A percentile compares a stretch with the other conserved stretches of the same genome.
These are phyloP conservation scores for Fagus crenata DNA, from an alignment of 306 rosid species.

Conservation along the genomic window DNA sequence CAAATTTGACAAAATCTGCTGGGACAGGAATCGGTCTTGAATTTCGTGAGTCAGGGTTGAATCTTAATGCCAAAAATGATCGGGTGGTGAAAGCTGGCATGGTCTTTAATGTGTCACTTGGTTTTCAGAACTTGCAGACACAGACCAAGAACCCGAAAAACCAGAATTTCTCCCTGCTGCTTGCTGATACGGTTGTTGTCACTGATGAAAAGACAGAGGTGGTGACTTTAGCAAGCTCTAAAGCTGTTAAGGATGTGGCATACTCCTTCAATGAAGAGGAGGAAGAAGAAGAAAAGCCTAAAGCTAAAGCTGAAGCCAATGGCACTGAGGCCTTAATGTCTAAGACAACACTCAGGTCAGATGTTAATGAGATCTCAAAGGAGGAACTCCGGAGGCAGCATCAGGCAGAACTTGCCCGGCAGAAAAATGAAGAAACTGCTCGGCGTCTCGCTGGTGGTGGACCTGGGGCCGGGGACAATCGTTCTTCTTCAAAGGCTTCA, in stretches of 20 bases:
- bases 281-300: slow-evolving; percentile 59
- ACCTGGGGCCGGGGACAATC: slow-evolving; percentile 53
- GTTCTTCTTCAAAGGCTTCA: slow-evolving; percentile 48
- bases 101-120: slow-evolving; percentile 85
- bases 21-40: slow-evolving; percentile 95
- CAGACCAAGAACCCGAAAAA: slow-evolving; percentile 50
- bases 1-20: slow-evolving; percentile 75
- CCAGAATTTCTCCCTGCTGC: slow-evolving; percentile 66
- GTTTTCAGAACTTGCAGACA: slow-evolving; percentile 73
- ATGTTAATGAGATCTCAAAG: slow-evolving; percentile 82
- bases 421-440: slow-evolving; percentile 96
- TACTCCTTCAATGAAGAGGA: slow-evolving; percentile 92
- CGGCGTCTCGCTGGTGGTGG: slow-evolving; percentile 91
- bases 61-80: slow-evolving; percentile 78
- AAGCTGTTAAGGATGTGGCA: slow-evolving; percentile 77
- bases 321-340: slow-evolving; percentile 53
- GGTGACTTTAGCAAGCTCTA: slow-evolving; percentile 61
- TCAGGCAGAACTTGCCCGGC: slow-evolving; percentile 97
- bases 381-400: slow-evolving; percentile 97
- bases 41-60: slow-evolving; percentile 90
- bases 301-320: slow-evolving; percentile 34
- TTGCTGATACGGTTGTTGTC: slow-evolving; percentile 77
- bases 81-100: slow-evolving; percentile 72
- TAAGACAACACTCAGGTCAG: slow-evolving; percentile 88
- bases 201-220: slow-evolving; percentile 69